These are phyloP conservation scores for Cruciata laevipes DNA, from an alignment of 257 asterid genomes.

Conservation along the genomic window DNA sequence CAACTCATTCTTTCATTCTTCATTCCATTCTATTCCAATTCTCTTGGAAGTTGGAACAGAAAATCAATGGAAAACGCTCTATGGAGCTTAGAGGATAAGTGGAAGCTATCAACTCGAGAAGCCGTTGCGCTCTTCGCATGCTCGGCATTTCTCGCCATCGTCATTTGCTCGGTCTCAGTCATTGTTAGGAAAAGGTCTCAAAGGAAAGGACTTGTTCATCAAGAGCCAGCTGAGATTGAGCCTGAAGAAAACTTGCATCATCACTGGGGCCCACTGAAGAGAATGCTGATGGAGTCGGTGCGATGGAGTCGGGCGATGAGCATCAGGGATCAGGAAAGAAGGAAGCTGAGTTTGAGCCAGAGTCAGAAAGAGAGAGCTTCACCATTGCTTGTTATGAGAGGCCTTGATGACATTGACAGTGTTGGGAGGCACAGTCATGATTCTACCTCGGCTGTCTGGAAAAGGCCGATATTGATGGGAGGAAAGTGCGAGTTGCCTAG, in stretches of 20 bases:
- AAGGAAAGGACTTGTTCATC: constrained; percentile 23
- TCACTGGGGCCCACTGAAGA: constrained; percentile 22
- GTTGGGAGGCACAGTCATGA: constrained; percentile 52
- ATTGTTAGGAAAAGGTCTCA: constrained; percentile 17
- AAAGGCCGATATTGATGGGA: constrained; percentile 81
- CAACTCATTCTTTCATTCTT: constrained; percentile 10
- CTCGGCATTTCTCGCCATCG: constrained; percentile 31
- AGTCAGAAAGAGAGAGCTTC: constrained; percentile 25
- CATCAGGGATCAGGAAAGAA: constrained; percentile 32
- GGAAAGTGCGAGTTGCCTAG: constrained; percentile 82
- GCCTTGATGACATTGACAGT: constrained; percentile 18
- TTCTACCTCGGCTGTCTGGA: constrained; percentile 71
- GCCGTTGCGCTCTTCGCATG: constrained; percentile 42
- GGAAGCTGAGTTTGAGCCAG: constrained; percentile 2
- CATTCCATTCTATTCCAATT: background rate
- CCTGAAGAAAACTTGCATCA: constrained; percentile 5
- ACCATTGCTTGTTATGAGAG: constrained; percentile 29
- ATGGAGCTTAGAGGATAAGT: constrained; percentile 61
- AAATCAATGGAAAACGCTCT: constrained; percentile 41
- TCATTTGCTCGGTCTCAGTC: constrained; percentile 19
- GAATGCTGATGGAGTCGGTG: constrained; percentile 30
- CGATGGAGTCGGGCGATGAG: constrained; percentile 51
- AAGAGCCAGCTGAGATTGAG: constrained; percentile 24
- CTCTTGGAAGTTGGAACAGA: background rate
- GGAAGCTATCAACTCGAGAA: constrained; percentile 49